A percentile compares a stretch with the other conserved stretches of the same genome.
Conservation (phyloP, 495 filamentous ascomycete genomes). For the Clavariopsis aquatica region DNA sequence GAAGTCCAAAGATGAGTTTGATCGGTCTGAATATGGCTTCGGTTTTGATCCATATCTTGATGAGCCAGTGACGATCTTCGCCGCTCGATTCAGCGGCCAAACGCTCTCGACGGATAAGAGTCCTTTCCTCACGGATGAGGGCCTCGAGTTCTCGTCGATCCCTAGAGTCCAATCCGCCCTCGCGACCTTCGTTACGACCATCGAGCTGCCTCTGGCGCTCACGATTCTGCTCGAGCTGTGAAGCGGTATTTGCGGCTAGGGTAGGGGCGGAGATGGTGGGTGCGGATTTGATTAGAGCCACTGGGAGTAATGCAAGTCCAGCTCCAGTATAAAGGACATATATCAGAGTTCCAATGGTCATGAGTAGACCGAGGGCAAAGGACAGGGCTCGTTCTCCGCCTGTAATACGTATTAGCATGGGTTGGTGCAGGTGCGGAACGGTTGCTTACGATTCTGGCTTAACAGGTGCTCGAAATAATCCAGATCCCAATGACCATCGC, state of each 20-base stretch:
- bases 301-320: slow-evolving; percentile 84
- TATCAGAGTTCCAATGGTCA: slow-evolving; percentile 78
- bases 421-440: slow-evolving; percentile 6
- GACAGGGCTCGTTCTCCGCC: slow-evolving; percentile 89
- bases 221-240: slow-evolving; percentile 79
- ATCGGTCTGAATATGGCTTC: slow-evolving; percentile 78
- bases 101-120: slow-evolving; percentile 84
- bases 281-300: slow-evolving; percentile 85
- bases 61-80: slow-evolving; percentile 67
- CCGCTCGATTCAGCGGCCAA: slow-evolving; percentile 78
- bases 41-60: slow-evolving; percentile 72
- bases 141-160: slow-evolving; percentile 86
- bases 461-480: slow-evolving; percentile 90
- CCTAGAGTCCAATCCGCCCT: slow-evolving; percentile 73
- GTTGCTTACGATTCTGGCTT: slow-evolving; percentile 70
- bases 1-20: slow-evolving; percentile 79
- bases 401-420: slow-evolving; percentile 43
- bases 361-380: slow-evolving; percentile 82
- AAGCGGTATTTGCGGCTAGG: slow-evolving; percentile 69
- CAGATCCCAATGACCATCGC: slow-evolving; percentile 65
- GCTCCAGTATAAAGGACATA: slow-evolving; percentile 87
- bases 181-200: slow-evolving; percentile 74
- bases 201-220: slow-evolving; percentile 91
- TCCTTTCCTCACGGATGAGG: slow-evolving; percentile 85
- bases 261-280: slow-evolving; percentile 77